These are phyloP conservation scores for Peniophora sp. DNA, from an alignment of 1,284 basidiomycete species.

Conservation along the genomic window DNA sequence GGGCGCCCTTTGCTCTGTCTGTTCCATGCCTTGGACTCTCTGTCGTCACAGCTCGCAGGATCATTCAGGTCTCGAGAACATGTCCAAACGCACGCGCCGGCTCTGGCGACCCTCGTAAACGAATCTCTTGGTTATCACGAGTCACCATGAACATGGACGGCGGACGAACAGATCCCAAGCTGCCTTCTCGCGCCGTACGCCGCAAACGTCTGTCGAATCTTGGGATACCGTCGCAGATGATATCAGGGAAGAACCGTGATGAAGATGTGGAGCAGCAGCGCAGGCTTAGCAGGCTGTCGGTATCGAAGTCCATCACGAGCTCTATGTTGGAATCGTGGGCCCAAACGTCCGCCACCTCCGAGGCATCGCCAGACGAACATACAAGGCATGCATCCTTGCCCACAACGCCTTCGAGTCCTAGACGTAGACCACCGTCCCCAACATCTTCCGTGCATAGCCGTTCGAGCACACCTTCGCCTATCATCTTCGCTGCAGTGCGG, in stretches of 20 bases:
- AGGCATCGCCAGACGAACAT: neutral
- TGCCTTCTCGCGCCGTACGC: neutral
- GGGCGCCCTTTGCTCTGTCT: slow-evolving; percentile 40
- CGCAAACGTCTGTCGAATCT: neutral
- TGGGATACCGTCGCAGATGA: neutral
- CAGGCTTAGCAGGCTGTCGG: neutral
- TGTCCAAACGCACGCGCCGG: neutral
- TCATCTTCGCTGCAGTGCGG: slow-evolving; percentile 8
- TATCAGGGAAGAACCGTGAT: neutral
- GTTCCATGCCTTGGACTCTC: slow-evolving; percentile 46
- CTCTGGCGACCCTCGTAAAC: neutral
- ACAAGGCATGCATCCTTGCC: slow-evolving; percentile 1
- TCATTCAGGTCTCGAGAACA: slow-evolving; percentile 21
- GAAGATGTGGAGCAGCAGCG: too few species aligned
- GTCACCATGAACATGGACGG: neutral
- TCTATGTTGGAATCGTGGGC: neutral
- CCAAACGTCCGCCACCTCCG: neutral
- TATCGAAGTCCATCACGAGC: neutral
- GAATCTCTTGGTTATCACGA: neutral
- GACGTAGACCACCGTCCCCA: neutral
- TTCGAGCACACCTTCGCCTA: slow-evolving; percentile 9
- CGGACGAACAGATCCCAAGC: neutral
- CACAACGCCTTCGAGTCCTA: too few species aligned
- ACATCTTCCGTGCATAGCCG: slow-evolving; percentile 1
- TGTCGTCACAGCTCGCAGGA: slow-evolving; percentile 29